These are phyloP conservation scores for Panicum miliaceum DNA, from an alignment of 176 grass and related monocot species.

Conservation along the genomic window DNA sequence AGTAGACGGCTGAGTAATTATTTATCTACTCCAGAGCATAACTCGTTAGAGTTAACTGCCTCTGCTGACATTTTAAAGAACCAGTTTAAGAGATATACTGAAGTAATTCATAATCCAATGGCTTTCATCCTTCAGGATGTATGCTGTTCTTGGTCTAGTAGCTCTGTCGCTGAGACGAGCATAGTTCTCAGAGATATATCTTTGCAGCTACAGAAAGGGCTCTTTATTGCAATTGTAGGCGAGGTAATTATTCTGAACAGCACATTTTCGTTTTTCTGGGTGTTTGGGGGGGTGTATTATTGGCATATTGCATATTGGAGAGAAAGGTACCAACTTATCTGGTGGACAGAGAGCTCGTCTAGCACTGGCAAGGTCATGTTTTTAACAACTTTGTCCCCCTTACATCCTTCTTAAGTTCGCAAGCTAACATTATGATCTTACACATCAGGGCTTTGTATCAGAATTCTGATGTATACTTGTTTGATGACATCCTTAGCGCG, in stretches of 20 bases:
- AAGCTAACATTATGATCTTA: constrained; percentile 36
- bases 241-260: constrained; percentile 59
- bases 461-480: constrained; percentile 80
- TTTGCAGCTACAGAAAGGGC: constrained; percentile 65
- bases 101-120: constrained; percentile 33
- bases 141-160: constrained; percentile 78
- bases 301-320: constrained; percentile 57
- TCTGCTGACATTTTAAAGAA: constrained; percentile 42
- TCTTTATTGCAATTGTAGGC: constrained; percentile 82
- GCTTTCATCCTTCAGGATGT: constrained; percentile 55
- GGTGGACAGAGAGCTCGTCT: constrained; percentile 91
- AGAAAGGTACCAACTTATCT: constrained; percentile 95
- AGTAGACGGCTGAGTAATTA: constrained; percentile 76
- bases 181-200: constrained; percentile 65
- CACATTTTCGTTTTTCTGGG: background rate
- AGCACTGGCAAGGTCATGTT: constrained; percentile 83
- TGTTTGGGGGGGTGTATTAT: background rate
- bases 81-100: constrained; percentile 30
- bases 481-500: constrained; percentile 94
- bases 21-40: constrained; percentile 78
- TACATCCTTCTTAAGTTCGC: constrained; percentile 19
- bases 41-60: constrained; percentile 15
- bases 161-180: constrained; percentile 39
- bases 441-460: constrained; percentile 86
- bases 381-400: constrained; percentile 17